Conservation (phyloP, 108 stramenopile genomes). For the Skeletonema grethae region DNA sequence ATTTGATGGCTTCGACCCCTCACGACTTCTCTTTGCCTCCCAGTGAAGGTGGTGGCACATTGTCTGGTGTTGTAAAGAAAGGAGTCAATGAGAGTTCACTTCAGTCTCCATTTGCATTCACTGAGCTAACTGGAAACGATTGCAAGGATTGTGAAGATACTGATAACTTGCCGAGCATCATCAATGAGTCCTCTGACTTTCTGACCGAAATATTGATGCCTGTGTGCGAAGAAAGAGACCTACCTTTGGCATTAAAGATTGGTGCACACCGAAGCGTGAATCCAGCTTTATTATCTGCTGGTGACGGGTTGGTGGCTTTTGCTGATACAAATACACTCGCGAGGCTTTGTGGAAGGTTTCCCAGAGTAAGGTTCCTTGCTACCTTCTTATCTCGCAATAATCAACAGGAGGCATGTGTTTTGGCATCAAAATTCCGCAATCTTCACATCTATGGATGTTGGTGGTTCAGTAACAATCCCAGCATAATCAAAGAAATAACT, state of each 20-base stretch:
- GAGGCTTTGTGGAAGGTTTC: constrained; percentile 67
- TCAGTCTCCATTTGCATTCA: constrained; percentile 71
- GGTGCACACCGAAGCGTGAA: constrained; percentile 85
- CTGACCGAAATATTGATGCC: constrained; percentile 77
- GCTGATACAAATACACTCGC: constrained; percentile 66
- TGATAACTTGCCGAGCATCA: constrained; percentile 62
- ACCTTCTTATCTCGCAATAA: constrained; percentile 86
- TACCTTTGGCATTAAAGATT: constrained; percentile 89
- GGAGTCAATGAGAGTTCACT: constrained; percentile 67
- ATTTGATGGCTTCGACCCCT: constrained; percentile 90
- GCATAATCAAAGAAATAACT: constrained; percentile 84
- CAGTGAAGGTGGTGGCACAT: constrained; percentile 35
- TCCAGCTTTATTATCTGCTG: constrained; percentile 48
- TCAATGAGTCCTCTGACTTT: constrained; percentile 79
- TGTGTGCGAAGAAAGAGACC: constrained; percentile 78
- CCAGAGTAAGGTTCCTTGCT: constrained; percentile 84
- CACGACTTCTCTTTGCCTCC: constrained; percentile 69
- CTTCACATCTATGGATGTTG: constrained; percentile 91
- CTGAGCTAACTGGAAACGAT: constrained; percentile 20
- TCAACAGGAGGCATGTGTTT: constrained; percentile 88
- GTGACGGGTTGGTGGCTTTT: constrained; percentile 89
- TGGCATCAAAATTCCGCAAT: constrained; percentile 89
- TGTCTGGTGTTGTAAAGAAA: constrained; percentile 43
- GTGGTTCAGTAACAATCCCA: constrained; percentile 94
- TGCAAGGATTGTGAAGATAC: constrained; percentile 53